Evolutionary conservation across 129 eudicot species (phyloP).

Genomic region (Erigeron canadensis): DNA sequence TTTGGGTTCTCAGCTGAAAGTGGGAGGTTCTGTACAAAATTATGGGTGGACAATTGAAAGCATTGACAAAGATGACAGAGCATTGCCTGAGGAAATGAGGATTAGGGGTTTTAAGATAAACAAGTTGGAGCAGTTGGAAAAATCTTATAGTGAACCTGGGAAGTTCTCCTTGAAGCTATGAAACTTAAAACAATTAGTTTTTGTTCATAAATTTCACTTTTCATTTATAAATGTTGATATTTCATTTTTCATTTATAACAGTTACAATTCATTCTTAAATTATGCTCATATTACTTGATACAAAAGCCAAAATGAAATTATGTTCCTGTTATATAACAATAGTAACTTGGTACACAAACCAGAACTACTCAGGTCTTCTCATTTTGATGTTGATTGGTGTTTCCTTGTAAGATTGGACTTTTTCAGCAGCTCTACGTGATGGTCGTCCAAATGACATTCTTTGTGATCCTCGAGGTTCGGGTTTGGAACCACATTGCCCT

Average conservation of each 20-base stretch:
- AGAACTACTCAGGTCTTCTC: conserved; percentile 54
- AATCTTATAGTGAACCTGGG: conserved; percentile 59
- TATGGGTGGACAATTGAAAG: conserved; percentile 76
- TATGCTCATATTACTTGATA: not conserved
- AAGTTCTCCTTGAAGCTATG: conserved; percentile 54
- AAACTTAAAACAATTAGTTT: conserved; percentile 11
- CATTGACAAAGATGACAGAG: conserved; percentile 60
- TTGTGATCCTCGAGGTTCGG: conserved; percentile 19
- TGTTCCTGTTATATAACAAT: not conserved
- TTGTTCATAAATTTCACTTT: conserved; percentile 1
- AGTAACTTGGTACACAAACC: not conserved
- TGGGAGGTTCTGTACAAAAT: conserved; percentile 66
- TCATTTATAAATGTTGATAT: not conserved
- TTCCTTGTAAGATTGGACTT: conserved; percentile 75
- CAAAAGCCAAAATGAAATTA: not conserved
- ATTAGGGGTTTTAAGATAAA: conserved; percentile 81
- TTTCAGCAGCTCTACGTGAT: conserved; percentile 37
- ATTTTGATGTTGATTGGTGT: conserved; percentile 58
- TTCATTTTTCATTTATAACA: no score
- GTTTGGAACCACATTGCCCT: not conserved
- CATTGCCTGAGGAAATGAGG: conserved; percentile 74
- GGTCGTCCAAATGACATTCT: conserved; percentile 34
- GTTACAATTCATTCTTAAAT: not conserved
- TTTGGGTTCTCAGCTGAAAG: conserved; percentile 58
- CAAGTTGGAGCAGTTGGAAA: conserved; percentile 78